Evolutionary conservation across 805 yeast species (phyloP), one percentile per base, ranked within the genome.

Genomic region (Priceomyces castillae): DNA sequence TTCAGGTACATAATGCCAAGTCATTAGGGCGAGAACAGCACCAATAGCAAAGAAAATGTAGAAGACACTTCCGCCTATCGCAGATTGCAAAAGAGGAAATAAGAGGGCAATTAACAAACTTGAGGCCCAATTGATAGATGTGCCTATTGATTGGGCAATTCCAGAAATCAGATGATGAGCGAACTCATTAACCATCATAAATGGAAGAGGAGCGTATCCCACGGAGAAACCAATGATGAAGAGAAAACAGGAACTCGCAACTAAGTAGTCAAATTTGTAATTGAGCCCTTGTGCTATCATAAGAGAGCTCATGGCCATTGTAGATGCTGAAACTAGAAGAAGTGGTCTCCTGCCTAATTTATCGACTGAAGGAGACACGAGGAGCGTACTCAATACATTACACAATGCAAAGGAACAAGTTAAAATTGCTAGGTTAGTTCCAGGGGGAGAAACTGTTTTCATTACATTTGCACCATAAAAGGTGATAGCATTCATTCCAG

Each of bases 401-500:
- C 83, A 73, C 1, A 82, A 51, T 1, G 96, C 85, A 34, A 94
- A 81, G 31, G 80, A 60, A 50, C 90, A 81, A 52, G 90, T 90
- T 51, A 90, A 76, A 7, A 74, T 53, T 2, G 84, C 75, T 1
- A 96, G 82, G 41, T 78, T 72, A 3, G 45, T 60, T 4, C 59
- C 61, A 19, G 74, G 63, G 1, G 97, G 96, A 44, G 88, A 72
- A 3, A 85, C 66, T 7, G 77, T 69, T 19, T 81, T 70, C 42
- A 92, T 70, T 3, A 90, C 84, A 14, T 84, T 77, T 5, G 89
- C 96, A 9, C 98, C 98, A 62, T 90, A 92, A 58, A 89, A 88
- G 12, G 90, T 81, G 43, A 92, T 88, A 1, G 96, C 80, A 61
- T 94, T 94, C 64, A 92, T 86, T 23, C 99, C 99, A 50, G 87